Base-by-base conservation (phyloP, 805 yeast species). In the Candida incommunis region DNA sequence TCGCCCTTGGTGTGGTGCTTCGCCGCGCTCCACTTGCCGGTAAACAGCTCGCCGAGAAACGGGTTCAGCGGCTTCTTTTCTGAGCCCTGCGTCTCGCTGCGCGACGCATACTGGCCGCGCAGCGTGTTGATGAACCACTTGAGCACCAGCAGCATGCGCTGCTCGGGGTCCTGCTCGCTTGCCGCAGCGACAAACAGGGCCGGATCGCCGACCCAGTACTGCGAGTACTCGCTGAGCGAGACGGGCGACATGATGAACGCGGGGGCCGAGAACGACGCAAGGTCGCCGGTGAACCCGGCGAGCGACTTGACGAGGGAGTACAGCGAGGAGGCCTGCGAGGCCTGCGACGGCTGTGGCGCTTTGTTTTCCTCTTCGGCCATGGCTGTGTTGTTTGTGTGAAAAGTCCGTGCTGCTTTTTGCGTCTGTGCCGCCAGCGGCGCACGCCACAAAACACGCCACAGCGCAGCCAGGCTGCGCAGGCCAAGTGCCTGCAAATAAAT, bases 51-150 rank as follows among this genome's bases (percentile, higher is more conserved):
- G 46, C 98, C 98, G 51, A 92, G 68, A 58, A 92, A 90, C 41
- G 98, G 98, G 61, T 92, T 92, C 61, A 92, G 69, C 5, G 98
- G 97, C 66, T 92, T 92, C 74, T 92, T 92, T 66, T 92, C 98
- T 37, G 85, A 72, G n/a, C 97, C 97, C 74, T 83, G 74, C 45
- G 79, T 73, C 67, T 90, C 96, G 61, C 78, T 84, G 61, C 98
- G 76, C 21, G 94, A 82, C 60, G 95, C 83, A 63, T 90, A 92
- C 66, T 92, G 97, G 22, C 95, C 85, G 61, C 90, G 76, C 54
- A 92, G 71, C 20, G 96, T 87, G 22, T 94, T 80, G 46, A 90
- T 78, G 55, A 87, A 90, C 95, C 96, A 87, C 62, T 72, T 79
- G 43, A 87, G 75, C 25, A 92, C 97, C 2, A 83, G 84, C 46